Conservation (phyloP, 805 yeast genomes). For the Kregervanrija fluxuum region DNA sequence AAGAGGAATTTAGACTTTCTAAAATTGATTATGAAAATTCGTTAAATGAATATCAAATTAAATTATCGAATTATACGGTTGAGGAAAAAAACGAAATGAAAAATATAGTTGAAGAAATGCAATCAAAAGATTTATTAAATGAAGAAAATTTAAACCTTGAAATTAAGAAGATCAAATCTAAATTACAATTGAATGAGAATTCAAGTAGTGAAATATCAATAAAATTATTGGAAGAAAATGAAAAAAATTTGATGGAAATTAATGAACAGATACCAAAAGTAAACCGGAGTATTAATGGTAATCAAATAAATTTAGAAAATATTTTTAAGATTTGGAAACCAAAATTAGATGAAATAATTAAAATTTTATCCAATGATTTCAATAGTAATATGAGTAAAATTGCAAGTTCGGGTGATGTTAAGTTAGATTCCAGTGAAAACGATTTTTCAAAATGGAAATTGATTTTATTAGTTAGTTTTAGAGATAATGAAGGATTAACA, state of each 20-base stretch:
- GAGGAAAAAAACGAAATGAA: slow-evolving; percentile 36
- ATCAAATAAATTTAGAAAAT: slow-evolving; percentile 29
- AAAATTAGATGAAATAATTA: slow-evolving; percentile 44
- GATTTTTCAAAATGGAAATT: slow-evolving; percentile 72
- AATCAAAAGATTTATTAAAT: slow-evolving; percentile 27
- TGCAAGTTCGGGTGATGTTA: slow-evolving; percentile 83
- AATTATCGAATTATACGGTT: slow-evolving; percentile 30
- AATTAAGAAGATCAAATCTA: slow-evolving; percentile 36
- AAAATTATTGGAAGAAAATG: slow-evolving; percentile 31
- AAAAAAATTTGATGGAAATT: slow-evolving; percentile 29
- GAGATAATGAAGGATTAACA: slow-evolving; percentile 66
- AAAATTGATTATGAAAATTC: slow-evolving; percentile 17
- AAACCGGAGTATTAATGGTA: slow-evolving; percentile 23
- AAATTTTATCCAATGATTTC: slow-evolving; percentile 56
- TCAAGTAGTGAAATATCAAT: slow-evolving; percentile 24
- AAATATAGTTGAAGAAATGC: slow-evolving; percentile 27
- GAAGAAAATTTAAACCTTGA: slow-evolving; percentile 31
- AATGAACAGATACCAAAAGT: slow-evolving; percentile 33
- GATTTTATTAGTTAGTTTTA: slow-evolving; percentile 76
- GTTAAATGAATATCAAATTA: slow-evolving; percentile 27
- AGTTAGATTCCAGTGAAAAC: slow-evolving; percentile 42
- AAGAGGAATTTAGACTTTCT: slow-evolving; percentile 9
- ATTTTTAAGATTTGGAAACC: slow-evolving; percentile 48
- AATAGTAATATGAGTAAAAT: slow-evolving; percentile 59
- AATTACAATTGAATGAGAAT: slow-evolving; percentile 23